phyloP scores from a whole-genome alignment of 1,139 yeast species.

The Wickerhamomyces sp. region DNA sequence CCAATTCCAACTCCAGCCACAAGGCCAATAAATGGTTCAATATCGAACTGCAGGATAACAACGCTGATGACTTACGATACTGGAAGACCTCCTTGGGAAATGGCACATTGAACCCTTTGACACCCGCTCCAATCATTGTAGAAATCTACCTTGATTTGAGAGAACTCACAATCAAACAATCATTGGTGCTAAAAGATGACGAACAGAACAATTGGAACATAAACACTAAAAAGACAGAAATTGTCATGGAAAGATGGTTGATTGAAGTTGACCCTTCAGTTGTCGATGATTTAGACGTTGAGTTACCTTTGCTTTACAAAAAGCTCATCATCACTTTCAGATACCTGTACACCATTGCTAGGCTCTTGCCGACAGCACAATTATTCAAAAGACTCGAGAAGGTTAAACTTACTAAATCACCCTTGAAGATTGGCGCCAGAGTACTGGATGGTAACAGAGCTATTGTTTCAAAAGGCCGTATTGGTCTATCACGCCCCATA shows the following conservation, averaged over 20 bases:
- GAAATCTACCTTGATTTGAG: slow-evolving; percentile 80
- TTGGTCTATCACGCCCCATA: slow-evolving; percentile 73
- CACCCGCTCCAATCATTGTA: slow-evolving; percentile 58
- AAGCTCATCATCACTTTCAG: slow-evolving; percentile 72
- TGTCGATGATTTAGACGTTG: slow-evolving; percentile 31
- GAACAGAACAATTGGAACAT: slow-evolving; percentile 46
- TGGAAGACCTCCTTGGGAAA: slow-evolving; percentile 42
- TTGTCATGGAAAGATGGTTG: slow-evolving; percentile 90
- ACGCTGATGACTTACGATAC: slow-evolving; percentile 50
- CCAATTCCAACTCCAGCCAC: neutral
- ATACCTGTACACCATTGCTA: slow-evolving; percentile 59
- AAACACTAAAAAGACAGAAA: slow-evolving; percentile 61
- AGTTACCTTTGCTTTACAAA: slow-evolving; percentile 67
- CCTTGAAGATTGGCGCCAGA: slow-evolving; percentile 49
- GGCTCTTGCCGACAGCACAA: slow-evolving; percentile 68
- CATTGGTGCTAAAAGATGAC: slow-evolving; percentile 55
- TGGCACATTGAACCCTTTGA: too few species aligned
- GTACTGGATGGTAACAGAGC: slow-evolving; percentile 74
- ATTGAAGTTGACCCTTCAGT: slow-evolving; percentile 58
- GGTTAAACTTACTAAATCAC: slow-evolving; percentile 33
- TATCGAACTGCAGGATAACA: slow-evolving; percentile 45
- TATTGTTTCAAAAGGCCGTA: slow-evolving; percentile 74
- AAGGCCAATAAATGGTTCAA: slow-evolving; percentile 64
- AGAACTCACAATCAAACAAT: slow-evolving; percentile 52
- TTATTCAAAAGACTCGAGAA: slow-evolving; percentile 38